Evolutionary conservation across 768 basidiomycete species (phyloP), one percentile per base, ranked within the genome.

Genomic region (Boletus subcaerulescens): DNA sequence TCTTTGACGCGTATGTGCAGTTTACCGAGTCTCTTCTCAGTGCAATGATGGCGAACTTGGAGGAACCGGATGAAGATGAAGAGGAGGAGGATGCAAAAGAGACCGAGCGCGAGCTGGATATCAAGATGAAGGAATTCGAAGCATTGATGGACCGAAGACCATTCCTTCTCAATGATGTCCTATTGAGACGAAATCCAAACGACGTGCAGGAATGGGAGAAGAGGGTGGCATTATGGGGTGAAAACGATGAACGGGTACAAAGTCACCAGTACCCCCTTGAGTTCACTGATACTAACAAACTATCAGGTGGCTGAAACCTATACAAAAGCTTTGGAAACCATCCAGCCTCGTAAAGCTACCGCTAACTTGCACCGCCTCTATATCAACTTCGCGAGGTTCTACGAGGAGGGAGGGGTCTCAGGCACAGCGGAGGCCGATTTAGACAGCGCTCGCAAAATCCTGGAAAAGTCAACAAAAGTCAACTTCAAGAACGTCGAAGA

Each of bases 121-220:
- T 72, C 32, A 84, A 86, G 65, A 97, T 98, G 91, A 88, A 87
- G 67, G 87, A 87, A 56, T 94, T 98, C 63, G 96, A 98, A 71
- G 89, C 86, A 39, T 71, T 99, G 61, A 96, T 96, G 80, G 97
- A 99, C 69, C 80, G 95, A 46, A 74, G 97, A 67, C 96, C 93
- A 3, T 98, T 99, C 80, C 77, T 99, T 58, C 86, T 97, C 44
- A 99, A 99, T 63, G 95, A 98, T 64, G 97, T 98, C 13, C 74
- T 98, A 15, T 71, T 98, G 35, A 76, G 97, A 57, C 77, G 97
- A 64, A 99, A 99, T 77, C 91, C 93, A 5, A 91, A 98, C 62
- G 97, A 99, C 64, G 97, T 98, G 2, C 93, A 97, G 61, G 97
- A 99, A 69, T 99, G 97, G 97, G 97, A 98, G 75, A 99, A 99